Conservation (phyloP, 2,329 filamentous ascomycete genomes). For the Nothophoma quercina region DNA sequence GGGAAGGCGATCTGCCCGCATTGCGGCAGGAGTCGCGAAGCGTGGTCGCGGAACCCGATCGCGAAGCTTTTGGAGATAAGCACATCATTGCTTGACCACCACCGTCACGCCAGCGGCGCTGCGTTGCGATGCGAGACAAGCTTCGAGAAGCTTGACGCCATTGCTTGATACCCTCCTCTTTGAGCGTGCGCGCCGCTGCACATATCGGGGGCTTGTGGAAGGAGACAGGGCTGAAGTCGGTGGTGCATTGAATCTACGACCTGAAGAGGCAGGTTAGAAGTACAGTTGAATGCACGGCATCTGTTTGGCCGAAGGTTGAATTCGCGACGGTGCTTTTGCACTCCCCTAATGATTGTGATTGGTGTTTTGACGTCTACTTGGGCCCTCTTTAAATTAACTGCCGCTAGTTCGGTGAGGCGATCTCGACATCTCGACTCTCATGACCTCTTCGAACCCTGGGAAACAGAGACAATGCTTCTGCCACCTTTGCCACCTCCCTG, state of each 20-base stretch:
- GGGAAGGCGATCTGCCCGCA: constrained; percentile 6
- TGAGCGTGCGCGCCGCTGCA: constrained; percentile 8
- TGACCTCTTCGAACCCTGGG: neutral
- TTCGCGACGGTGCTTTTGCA: neutral
- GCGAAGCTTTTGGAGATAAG: constrained; percentile 16
- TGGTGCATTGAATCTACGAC: constrained; percentile 7
- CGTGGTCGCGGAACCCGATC: too few relatives aligned
- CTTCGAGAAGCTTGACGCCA: constrained; percentile 22
- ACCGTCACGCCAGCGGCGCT: neutral
- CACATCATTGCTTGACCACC: constrained; percentile 4
- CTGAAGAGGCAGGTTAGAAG: constrained; percentile 25
- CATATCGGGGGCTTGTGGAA: neutral
- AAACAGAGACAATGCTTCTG: neutral
- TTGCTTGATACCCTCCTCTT: constrained; percentile 23
- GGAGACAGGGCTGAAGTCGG: constrained; percentile 1
- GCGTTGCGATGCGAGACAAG: constrained; percentile 20
- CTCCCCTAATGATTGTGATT: neutral
- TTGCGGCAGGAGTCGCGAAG: constrained; percentile 9
- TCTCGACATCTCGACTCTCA: constrained; percentile 5
- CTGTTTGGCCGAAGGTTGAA: constrained; percentile 13
- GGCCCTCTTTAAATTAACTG: neutral
- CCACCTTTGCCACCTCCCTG: constrained; percentile 30
- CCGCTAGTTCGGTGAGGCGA: neutral
- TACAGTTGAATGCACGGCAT: constrained; percentile 6
- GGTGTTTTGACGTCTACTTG: neutral